Evolutionary conservation across 306 rosid species (phyloP).

Genomic region (Trichosanthes truncata): DNA sequence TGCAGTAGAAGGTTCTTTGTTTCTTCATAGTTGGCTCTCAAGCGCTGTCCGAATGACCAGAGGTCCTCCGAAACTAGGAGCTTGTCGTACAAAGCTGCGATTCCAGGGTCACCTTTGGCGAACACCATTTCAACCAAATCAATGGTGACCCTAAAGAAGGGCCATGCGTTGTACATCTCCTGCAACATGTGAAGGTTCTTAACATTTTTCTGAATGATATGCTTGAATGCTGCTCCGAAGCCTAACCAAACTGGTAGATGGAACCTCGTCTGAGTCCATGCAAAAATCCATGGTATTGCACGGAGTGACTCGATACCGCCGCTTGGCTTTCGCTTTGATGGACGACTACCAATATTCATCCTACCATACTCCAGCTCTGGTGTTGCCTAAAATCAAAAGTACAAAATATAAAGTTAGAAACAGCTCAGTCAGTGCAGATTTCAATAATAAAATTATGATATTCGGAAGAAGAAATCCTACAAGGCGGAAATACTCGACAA

Average conservation of each 20-base stretch:
- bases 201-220: slow-evolving; percentile 48
- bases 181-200: slow-evolving; percentile 70
- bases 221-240: slow-evolving; percentile 70
- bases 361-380: slow-evolving; percentile 97
- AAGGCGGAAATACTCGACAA: slow-evolving; percentile 90
- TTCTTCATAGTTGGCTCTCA: slow-evolving; percentile 67
- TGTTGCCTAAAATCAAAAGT: slow-evolving; percentile 52
- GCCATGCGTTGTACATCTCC: slow-evolving; percentile 92
- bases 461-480: slow-evolving; percentile 36
- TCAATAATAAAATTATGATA: not conserved
- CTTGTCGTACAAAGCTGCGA: slow-evolving; percentile 64
- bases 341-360: slow-evolving; percentile 97
- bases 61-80: slow-evolving; percentile 84
- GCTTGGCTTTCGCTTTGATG: slow-evolving; percentile 91
- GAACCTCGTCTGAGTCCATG: slow-evolving; percentile 97
- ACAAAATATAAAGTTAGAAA: not conserved
- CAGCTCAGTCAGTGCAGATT: not conserved
- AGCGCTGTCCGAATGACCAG: slow-evolving; percentile 63
- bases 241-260: slow-evolving; percentile 99
- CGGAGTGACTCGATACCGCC: slow-evolving; percentile 97
- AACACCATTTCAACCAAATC: slow-evolving; percentile 99
- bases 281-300: slow-evolving; percentile 99
- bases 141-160: slow-evolving; percentile 90
- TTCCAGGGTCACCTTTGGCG: slow-evolving; percentile 92
- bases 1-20: slow-evolving; percentile 66